Evolutionary conservation across 108 stramenopile species (phyloP).

Genomic region (Conticribra weissflogii): DNA sequence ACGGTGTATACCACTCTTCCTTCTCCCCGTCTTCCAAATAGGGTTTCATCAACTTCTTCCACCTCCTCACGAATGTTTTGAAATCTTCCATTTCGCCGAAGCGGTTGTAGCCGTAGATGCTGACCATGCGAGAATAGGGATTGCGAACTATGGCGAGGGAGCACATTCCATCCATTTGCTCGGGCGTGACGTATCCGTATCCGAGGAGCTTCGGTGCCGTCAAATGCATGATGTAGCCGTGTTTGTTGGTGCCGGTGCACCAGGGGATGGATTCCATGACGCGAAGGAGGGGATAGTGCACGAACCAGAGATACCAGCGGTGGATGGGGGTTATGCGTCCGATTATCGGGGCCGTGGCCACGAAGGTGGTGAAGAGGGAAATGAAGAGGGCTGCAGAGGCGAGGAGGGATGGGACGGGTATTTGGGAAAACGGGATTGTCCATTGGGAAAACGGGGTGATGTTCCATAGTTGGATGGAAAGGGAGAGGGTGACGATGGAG

Average conservation of each 20-base stretch:
- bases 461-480: slow-evolving; percentile 1
- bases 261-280: slow-evolving; percentile 50
- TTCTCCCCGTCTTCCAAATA: slow-evolving; percentile 60
- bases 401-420: slow-evolving; percentile 1
- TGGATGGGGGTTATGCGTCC: slow-evolving; percentile 48
- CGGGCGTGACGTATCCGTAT: slow-evolving; percentile 54
- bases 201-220: slow-evolving; percentile 58
- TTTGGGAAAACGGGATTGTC: too few relatives aligned
- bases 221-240: slow-evolving; percentile 69
- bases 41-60: slow-evolving; percentile 48
- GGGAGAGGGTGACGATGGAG: slow-evolving; percentile 3
- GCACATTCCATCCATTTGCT: slow-evolving; percentile 52
- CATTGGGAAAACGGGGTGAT: background rate
- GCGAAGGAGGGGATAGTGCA: slow-evolving; percentile 54
- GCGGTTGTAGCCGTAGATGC: slow-evolving; percentile 67
- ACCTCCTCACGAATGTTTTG: slow-evolving; percentile 48
- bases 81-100: slow-evolving; percentile 59
- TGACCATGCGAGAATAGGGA: slow-evolving; percentile 69
- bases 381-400: slow-evolving; percentile 20
- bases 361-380: slow-evolving; percentile 50
- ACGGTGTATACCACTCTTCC: slow-evolving; percentile 71
- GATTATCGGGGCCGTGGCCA: slow-evolving; percentile 64
- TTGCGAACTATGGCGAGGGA: slow-evolving; percentile 68
- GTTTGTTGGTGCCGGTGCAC: slow-evolving; percentile 60
- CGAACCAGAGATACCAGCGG: slow-evolving; percentile 59